phyloP scores from a whole-genome alignment of 2,329 filamentous ascomycete genomes.

The Colletotrichum simmondsii region DNA sequence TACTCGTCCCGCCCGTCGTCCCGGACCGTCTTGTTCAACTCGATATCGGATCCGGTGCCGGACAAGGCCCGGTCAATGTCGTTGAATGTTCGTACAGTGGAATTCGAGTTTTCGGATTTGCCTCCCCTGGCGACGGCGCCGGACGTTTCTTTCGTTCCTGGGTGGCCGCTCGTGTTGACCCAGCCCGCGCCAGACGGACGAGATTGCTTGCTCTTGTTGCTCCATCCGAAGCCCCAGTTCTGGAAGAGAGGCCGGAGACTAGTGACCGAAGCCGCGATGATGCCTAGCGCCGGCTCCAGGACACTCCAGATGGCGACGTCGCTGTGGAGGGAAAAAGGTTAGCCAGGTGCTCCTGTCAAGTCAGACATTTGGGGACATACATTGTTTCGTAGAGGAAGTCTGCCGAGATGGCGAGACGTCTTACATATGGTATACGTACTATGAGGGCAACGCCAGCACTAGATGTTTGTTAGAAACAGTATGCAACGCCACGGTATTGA shows the following conservation, averaged over 20 bases:
- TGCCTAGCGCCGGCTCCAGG: slow-evolving; percentile 46
- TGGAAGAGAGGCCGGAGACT: slow-evolving; percentile 46
- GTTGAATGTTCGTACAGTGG: slow-evolving; percentile 17
- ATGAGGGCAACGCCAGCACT: slow-evolving; percentile 53
- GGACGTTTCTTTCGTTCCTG: neutral
- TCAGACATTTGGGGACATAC: slow-evolving; percentile 30
- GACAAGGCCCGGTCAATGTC: slow-evolving; percentile 24
- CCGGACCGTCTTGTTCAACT: slow-evolving; percentile 26
- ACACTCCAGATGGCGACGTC: slow-evolving; percentile 46
- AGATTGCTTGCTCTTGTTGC: slow-evolving; percentile 28
- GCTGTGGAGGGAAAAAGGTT: slow-evolving; percentile 35
- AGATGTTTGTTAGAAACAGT: slow-evolving; percentile 2
- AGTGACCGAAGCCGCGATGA: slow-evolving; percentile 45
- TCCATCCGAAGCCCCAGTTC: slow-evolving; percentile 38
- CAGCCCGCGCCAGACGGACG: slow-evolving; percentile 13
- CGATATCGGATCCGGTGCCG: slow-evolving; percentile 25
- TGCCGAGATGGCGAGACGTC: slow-evolving; percentile 38
- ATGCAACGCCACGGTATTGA: neutral
- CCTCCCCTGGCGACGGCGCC: neutral
- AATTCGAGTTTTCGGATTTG: slow-evolving; percentile 3
- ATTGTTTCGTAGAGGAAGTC: slow-evolving; percentile 46
- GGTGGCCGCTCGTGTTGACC: neutral
- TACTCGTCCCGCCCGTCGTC: neutral
- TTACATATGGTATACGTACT: slow-evolving; percentile 48
- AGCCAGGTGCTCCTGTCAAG: neutral